phyloP scores from a whole-genome alignment of 495 filamentous ascomycete species.

The Daldinia loculata region DNA sequence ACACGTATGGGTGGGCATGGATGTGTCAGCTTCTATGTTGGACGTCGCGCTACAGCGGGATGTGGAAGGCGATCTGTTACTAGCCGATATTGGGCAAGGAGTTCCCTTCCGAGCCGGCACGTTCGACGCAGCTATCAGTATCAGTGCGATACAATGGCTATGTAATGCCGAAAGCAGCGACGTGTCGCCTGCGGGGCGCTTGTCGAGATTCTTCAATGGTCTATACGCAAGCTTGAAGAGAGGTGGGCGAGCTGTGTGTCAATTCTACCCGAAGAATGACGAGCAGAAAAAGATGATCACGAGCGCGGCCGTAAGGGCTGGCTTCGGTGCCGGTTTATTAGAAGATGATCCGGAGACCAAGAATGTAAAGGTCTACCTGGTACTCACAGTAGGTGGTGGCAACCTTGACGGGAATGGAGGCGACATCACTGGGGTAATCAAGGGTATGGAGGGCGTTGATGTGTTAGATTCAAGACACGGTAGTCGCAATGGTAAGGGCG shows the following conservation, averaged over 20 bases:
- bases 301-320: conserved; percentile 85
- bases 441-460: conserved; percentile 87
- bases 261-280: conserved; percentile 98
- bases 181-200: conserved; percentile 75
- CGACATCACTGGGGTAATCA: conserved; percentile 87
- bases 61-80: conserved; percentile 88
- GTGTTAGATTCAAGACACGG: conserved; percentile 76
- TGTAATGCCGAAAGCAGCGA: conserved; percentile 93
- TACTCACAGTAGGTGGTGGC: conserved; percentile 86
- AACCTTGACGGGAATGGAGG: conserved; percentile 68
- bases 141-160: conserved; percentile 95
- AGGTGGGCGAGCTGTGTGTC: conserved; percentile 91
- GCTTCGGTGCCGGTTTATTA: conserved; percentile 92
- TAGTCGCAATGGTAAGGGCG: conserved; percentile 59
- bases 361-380: conserved; percentile 92
- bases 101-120: conserved; percentile 91
- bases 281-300: conserved; percentile 91
- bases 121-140: conserved; percentile 95
- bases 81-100: conserved; percentile 94
- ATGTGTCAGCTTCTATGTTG: conserved; percentile 92
- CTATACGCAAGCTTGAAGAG: conserved; percentile 84
- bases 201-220: conserved; percentile 90
- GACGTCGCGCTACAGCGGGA: conserved; percentile 90
- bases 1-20: conserved; percentile 95
- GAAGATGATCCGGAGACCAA: conserved; percentile 97